These are phyloP conservation scores for Phytophthora podocarpi DNA, from an alignment of 352 stramenopile species.

Conservation along the genomic window DNA sequence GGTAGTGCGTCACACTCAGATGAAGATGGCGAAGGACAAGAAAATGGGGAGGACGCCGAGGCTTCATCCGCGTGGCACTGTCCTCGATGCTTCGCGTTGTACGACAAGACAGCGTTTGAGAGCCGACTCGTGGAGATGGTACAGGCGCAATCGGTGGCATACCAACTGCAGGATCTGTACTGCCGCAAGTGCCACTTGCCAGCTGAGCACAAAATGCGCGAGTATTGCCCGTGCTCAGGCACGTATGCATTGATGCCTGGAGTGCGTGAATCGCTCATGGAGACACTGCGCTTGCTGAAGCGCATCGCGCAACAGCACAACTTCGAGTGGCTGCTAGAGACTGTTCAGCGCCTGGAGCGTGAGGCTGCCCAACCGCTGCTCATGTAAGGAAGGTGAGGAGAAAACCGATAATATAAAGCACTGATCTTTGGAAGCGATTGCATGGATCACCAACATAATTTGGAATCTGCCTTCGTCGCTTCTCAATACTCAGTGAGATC, in stretches of 20 bases:
- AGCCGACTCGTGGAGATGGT: conserved; percentile 91
- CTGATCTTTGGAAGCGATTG: too few relatives aligned
- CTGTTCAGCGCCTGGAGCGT: conserved; percentile 61
- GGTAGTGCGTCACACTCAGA: conserved; percentile 43
- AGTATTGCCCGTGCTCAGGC: conserved; percentile 85
- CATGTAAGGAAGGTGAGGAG: conserved; percentile 26
- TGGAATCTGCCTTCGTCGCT: not conserved
- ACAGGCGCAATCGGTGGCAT: conserved; percentile 87
- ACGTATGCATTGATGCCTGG: conserved; percentile 50
- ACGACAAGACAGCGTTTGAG: conserved; percentile 92
- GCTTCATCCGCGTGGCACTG: conserved; percentile 82
- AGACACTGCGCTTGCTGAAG: conserved; percentile 68
- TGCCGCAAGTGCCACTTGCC: conserved; percentile 83
- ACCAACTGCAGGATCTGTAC: conserved; percentile 92
- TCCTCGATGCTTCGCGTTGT: conserved; percentile 91
- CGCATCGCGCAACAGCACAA: conserved; percentile 70
- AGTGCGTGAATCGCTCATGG: conserved; percentile 44
- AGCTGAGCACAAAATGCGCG: conserved; percentile 73
- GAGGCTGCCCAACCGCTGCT: conserved; percentile 23
- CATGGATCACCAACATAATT: not conserved
- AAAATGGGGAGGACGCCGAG: conserved; percentile 24
- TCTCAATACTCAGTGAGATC: too few relatives aligned
- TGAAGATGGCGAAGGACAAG: conserved; percentile 35
- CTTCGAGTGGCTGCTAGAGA: conserved; percentile 75
- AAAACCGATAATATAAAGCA: conserved; percentile 14